Conservation (phyloP, 1,284 basidiomycete genomes). For the Pascua guehoae region DNA sequence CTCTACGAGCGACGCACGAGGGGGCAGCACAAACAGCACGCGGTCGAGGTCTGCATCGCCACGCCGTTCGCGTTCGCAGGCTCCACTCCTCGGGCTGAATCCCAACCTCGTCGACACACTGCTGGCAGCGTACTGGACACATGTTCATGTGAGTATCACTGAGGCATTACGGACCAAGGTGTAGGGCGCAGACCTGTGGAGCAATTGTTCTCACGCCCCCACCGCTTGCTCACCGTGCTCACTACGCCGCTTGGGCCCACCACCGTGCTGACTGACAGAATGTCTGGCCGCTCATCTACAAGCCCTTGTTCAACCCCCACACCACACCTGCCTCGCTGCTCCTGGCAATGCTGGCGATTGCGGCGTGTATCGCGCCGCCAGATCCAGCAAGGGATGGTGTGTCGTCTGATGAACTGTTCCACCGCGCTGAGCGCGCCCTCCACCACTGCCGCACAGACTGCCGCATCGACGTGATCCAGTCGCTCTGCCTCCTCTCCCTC, state of each 20-base stretch:
- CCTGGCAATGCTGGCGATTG: slow-evolving; percentile 41
- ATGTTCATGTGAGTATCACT: slow-evolving; percentile 34
- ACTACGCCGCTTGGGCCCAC: too few relatives aligned
- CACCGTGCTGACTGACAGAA: slow-evolving; percentile 24
- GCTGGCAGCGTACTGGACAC: slow-evolving; percentile 39
- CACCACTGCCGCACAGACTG: slow-evolving; percentile 27
- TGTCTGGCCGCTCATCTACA: slow-evolving; percentile 46
- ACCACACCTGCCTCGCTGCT: slow-evolving; percentile 31
- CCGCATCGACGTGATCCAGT: slow-evolving; percentile 43
- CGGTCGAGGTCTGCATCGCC: too few relatives aligned
- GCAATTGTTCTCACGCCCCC: too few relatives aligned
- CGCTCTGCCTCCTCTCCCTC: slow-evolving; percentile 48
- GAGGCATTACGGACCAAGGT: not conserved
- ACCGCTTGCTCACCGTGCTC: too few relatives aligned
- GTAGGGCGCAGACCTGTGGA: too few relatives aligned
- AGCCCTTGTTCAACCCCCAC: slow-evolving; percentile 40
- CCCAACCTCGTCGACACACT: slow-evolving; percentile 29
- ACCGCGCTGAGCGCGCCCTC: slow-evolving; percentile 33
- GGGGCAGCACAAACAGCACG: too few relatives aligned
- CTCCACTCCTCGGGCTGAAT: slow-evolving; percentile 23
- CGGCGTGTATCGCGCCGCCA: slow-evolving; percentile 34
- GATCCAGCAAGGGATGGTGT: slow-evolving; percentile 1
- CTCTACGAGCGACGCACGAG: too few relatives aligned
- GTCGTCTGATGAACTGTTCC: slow-evolving; percentile 57
- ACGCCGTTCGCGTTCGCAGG: not conserved